These are phyloP conservation scores for Osmanthus fragrans DNA, from an alignment of 257 asterid species.

Conservation along the genomic window DNA sequence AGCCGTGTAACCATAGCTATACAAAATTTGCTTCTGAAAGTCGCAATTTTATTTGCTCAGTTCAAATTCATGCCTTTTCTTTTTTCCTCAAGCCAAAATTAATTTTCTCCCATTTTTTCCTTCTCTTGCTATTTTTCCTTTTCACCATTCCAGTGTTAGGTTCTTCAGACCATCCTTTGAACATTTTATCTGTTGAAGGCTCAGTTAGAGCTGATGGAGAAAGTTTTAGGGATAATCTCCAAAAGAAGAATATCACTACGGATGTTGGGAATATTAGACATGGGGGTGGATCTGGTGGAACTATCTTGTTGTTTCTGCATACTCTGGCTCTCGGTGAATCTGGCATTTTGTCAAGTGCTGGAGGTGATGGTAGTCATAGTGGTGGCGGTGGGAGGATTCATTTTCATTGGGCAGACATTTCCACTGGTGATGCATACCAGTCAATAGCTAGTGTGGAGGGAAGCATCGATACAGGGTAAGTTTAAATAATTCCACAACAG, in stretches of 20 bases:
- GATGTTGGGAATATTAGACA: too few species aligned
- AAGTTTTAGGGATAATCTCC: constrained; percentile 38
- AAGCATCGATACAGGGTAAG: too few species aligned
- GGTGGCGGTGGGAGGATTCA: constrained; percentile 99
- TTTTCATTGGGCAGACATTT: constrained; percentile 92
- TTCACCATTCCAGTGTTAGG: constrained; percentile 67
- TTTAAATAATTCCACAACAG: constrained; percentile 17
- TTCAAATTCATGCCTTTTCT: constrained; percentile 5
- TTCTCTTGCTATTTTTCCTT: constrained; percentile 16
- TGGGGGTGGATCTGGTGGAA: constrained; percentile 99
- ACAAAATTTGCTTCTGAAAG: neutral
- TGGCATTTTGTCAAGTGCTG: constrained; percentile 78
- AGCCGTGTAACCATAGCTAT: neutral
- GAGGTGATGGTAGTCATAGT: constrained; percentile 72
- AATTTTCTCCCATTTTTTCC: neutral
- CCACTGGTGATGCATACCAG: constrained; percentile 91
- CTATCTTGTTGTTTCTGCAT: constrained; percentile 74
- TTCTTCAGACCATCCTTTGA: constrained; percentile 80
- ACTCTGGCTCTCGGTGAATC: constrained; percentile 52
- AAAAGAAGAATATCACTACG: constrained; percentile 28
- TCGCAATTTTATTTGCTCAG: neutral
- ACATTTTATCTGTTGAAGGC: constrained; percentile 64
- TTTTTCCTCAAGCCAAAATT: constrained; percentile 2
- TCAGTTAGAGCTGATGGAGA: constrained; percentile 26
- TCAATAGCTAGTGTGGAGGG: too few species aligned